Percentiles rank a stretch among this genome's conserved stretches.
These are phyloP conservation scores for Suillus spraguei DNA, from an alignment of 768 basidiomycete genomes.

Conservation along the genomic window DNA sequence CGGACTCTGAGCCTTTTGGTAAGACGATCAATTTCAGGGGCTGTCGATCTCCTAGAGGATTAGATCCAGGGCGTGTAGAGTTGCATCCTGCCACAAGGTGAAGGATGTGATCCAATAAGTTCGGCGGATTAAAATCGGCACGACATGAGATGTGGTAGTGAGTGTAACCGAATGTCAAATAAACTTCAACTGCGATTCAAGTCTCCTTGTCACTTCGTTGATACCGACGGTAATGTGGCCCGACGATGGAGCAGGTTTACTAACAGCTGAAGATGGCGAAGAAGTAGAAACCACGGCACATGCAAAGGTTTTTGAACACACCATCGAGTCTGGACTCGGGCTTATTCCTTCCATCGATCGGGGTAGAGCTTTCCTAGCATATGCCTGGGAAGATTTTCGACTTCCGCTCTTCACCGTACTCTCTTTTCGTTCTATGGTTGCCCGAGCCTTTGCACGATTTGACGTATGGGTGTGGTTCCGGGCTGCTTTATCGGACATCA, in stretches of 20 bases:
- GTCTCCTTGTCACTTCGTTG: slow-evolving; percentile 65
- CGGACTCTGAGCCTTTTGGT: slow-evolving; percentile 65
- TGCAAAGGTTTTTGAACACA: not conserved
- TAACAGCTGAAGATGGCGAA: not conserved
- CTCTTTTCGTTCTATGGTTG: slow-evolving; percentile 53
- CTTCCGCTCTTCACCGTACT: slow-evolving; percentile 27
- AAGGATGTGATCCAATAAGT: slow-evolving; percentile 74
- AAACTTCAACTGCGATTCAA: slow-evolving; percentile 55
- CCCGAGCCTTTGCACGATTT: slow-evolving; percentile 58
- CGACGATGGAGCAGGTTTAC: slow-evolving; percentile 21
- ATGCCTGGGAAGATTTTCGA: not conserved
- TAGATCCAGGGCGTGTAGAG: slow-evolving; percentile 33
- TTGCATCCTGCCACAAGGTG: slow-evolving; percentile 80
- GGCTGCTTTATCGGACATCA: slow-evolving; percentile 53
- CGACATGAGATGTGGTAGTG: slow-evolving; percentile 24
- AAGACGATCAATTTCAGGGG: slow-evolving; percentile 62
- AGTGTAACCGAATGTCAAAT: slow-evolving; percentile 20
- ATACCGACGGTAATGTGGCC: slow-evolving; percentile 64
- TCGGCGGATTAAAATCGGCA: slow-evolving; percentile 72
- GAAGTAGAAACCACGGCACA: not conserved
- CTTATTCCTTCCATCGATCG: not conserved
- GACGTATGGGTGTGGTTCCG: slow-evolving; percentile 59
- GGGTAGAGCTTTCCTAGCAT: not conserved
- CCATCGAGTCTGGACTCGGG: not conserved
- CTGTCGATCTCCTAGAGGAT: slow-evolving; percentile 23